A percentile compares a stretch with the other conserved stretches of the same genome.
phyloP scores from a whole-genome alignment of 83 land plant species.

The Larix sibirica region DNA sequence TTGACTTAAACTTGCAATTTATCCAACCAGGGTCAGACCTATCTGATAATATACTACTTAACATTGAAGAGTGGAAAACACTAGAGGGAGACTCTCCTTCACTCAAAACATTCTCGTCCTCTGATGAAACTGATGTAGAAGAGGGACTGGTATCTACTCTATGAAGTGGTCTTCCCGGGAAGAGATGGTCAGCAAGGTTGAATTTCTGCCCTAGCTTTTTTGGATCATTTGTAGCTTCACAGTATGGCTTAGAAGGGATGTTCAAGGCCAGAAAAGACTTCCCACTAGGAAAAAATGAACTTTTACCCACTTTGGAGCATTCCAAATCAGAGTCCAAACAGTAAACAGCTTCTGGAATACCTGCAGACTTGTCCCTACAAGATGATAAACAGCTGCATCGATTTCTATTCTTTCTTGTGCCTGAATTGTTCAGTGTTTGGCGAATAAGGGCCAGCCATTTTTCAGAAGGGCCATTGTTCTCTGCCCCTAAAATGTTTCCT shows the following conservation, averaged over 20 bases:
- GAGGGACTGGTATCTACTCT: background rate
- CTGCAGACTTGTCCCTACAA: background rate
- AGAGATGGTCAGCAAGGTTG: background rate
- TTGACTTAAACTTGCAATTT: background rate
- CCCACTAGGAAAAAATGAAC: background rate
- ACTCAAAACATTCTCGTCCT: background rate
- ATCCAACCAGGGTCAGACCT: background rate
- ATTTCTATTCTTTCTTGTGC: background rate
- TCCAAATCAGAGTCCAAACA: background rate
- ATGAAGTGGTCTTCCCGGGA: background rate
- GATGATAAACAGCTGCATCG: background rate
- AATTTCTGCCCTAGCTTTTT: background rate
- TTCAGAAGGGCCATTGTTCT: slow-evolving; percentile 58
- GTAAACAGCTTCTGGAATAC: background rate
- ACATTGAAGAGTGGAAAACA: background rate
- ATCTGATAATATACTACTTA: background rate
- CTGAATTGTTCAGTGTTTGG: slow-evolving; percentile 41
- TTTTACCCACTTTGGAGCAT: too few species aligned
- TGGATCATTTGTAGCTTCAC: background rate
- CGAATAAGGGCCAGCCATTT: slow-evolving; percentile 72
- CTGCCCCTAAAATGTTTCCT: slow-evolving; percentile 74
- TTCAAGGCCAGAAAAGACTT: background rate
- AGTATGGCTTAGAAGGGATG: background rate
- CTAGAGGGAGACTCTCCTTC: background rate
- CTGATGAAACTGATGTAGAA: background rate